Conservation (phyloP, 1,284 basidiomycete species). For the Ceratobasidium papillatum region DNA sequence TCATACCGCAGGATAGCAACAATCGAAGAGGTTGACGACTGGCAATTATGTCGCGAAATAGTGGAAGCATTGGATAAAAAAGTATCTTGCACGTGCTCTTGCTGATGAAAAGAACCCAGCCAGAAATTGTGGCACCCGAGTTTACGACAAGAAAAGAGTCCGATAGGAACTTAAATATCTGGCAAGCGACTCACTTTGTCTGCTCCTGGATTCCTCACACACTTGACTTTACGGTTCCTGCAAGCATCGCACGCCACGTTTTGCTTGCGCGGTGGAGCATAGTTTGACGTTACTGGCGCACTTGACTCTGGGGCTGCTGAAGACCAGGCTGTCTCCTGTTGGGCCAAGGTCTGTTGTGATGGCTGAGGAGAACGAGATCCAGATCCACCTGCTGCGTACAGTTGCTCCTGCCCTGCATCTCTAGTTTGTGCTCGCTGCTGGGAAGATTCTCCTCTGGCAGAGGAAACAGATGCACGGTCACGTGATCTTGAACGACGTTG, state of each 20-base stretch:
- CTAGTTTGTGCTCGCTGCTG: background rate
- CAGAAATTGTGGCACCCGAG: constrained; percentile 15
- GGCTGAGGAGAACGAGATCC: constrained; percentile 8
- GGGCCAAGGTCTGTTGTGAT: background rate
- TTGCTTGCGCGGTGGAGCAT: constrained; percentile 79
- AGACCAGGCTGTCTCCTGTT: background rate
- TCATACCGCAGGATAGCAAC: constrained; percentile 60
- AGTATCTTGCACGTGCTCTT: constrained; percentile 3
- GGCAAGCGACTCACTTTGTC: constrained; percentile 66
- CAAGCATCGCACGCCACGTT: constrained; percentile 92
- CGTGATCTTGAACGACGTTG: constrained; percentile 34
- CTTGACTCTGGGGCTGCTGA: background rate
- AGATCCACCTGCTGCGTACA: background rate
- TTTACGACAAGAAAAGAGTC: constrained; percentile 7
- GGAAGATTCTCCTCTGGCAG: constrained; percentile 5
- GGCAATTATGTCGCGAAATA: constrained; percentile 21
- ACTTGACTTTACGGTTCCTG: constrained; percentile 85
- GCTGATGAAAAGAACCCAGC: constrained; percentile 8
- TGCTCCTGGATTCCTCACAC: constrained; percentile 76
- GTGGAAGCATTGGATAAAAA: constrained; percentile 8
- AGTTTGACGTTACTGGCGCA: background rate
- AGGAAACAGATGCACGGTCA: constrained; percentile 8
- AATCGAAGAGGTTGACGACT: constrained; percentile 25
- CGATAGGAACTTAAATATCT: constrained; percentile 6
- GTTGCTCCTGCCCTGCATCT: background rate